phyloP scores from a whole-genome alignment of 164 flowering plant species.

The grape (Vitis vinifera) region ASM3070453v1 NC_081814.1:8390501-8391000 shows the following conservation, averaged over 20 bases:
- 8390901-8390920: neutral
- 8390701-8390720: too few species aligned
- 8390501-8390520: conserved; percentile 34
- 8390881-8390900: neutral
- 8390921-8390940: conserved; percentile 59
- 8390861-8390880: too few species aligned
- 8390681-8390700: too few species aligned
- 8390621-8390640: too few species aligned
- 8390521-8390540: too few species aligned
- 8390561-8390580: too few species aligned
- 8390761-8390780: conserved; percentile 59
- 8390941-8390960: conserved; percentile 55
- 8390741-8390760: neutral
- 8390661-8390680: too few species aligned
- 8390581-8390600: too few species aligned
- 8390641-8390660: too few species aligned
- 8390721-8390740: too few species aligned
- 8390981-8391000: conserved; percentile 43
- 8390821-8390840: conserved; percentile 50
- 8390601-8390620: too few species aligned
- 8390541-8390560: too few species aligned
- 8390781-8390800: conserved; percentile 70
- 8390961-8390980: conserved; percentile 53
- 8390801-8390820: conserved; percentile 70
- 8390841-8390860: conserved; percentile 9